Evolutionary conservation across 495 filamentous ascomycete genomes (phyloP).

Genomic region (Aspergillus biplanus): DNA sequence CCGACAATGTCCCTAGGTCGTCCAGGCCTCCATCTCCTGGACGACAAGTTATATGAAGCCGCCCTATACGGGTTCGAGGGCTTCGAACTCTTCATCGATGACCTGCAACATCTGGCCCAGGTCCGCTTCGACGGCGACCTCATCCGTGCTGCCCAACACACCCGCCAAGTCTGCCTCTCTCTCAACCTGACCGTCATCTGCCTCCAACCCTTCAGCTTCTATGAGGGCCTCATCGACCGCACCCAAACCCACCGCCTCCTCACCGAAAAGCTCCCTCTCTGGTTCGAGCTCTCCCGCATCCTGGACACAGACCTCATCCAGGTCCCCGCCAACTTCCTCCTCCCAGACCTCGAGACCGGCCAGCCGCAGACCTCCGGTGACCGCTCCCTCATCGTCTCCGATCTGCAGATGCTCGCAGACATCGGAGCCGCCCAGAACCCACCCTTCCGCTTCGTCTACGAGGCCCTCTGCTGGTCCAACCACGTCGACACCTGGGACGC

Average conservation of each 20-base stretch:
- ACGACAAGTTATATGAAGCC: conserved; percentile 68
- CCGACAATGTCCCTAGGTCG: conserved; percentile 77
- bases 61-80: conserved; percentile 66
- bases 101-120: conserved; percentile 65
- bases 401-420: conserved; percentile 68
- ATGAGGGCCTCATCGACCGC: conserved; percentile 74
- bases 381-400: conserved; percentile 59
- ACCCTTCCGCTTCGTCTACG: conserved; percentile 73
- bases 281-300: conserved; percentile 67
- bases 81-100: conserved; percentile 82
- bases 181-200: conserved; percentile 66
- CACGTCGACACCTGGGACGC: conserved; percentile 74
- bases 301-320: conserved; percentile 73
- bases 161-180: conserved; percentile 58
- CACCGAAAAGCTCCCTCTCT: conserved; percentile 62
- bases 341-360: conserved; percentile 45
- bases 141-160: conserved; percentile 59
- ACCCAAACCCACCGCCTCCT: conserved; percentile 59
- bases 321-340: conserved; percentile 74
- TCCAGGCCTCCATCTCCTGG: conserved; percentile 65
- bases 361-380: conserved; percentile 54
- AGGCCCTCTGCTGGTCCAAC: conserved; percentile 76
- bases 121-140: conserved; percentile 58
- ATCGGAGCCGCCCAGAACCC: conserved; percentile 57
- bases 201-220: conserved; percentile 79